Evolutionary conservation across 1,139 yeast species (phyloP).

Genomic region (Taiozyma onychis): DNA sequence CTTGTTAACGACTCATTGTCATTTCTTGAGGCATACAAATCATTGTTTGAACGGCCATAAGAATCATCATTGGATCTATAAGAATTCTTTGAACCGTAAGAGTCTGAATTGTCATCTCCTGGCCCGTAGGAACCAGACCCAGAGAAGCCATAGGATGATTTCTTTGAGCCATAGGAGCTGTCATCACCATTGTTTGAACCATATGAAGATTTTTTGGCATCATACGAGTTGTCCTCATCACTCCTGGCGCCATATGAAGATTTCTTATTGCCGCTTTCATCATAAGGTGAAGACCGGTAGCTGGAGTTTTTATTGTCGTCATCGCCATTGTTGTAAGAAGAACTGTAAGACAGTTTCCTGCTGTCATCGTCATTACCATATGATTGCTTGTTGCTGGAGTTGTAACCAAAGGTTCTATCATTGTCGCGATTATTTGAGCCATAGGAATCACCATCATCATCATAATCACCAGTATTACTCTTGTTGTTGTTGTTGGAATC

Average conservation of each 20-base stretch:
- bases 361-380: constrained; percentile 16
- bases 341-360: constrained; percentile 4
- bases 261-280: constrained; percentile 6
- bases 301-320: constrained; percentile 3
- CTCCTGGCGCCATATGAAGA: constrained; percentile 19
- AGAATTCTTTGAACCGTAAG: constrained; percentile 3
- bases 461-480: constrained; percentile 14
- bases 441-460: constrained; percentile 15
- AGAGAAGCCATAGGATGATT: constrained; percentile 9
- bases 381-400: constrained; percentile 17
- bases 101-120: constrained; percentile 2
- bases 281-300: constrained; percentile 3
- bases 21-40: constrained; percentile 1
- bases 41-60: constrained; percentile 6
- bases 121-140: constrained; percentile 1
- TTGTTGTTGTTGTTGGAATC: constrained; percentile 4
- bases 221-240: constrained; percentile 21
- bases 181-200: constrained; percentile 2
- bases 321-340: constrained; percentile 17
- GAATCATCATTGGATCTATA: neutral
- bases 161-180: neutral
- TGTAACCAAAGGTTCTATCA: constrained; percentile 1
- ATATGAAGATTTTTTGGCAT: constrained; percentile 15
- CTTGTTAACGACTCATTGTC: neutral
- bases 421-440: constrained; percentile 14